phyloP scores from a whole-genome alignment of 352 stramenopile species.

The Phytophthora litchii region DNA sequence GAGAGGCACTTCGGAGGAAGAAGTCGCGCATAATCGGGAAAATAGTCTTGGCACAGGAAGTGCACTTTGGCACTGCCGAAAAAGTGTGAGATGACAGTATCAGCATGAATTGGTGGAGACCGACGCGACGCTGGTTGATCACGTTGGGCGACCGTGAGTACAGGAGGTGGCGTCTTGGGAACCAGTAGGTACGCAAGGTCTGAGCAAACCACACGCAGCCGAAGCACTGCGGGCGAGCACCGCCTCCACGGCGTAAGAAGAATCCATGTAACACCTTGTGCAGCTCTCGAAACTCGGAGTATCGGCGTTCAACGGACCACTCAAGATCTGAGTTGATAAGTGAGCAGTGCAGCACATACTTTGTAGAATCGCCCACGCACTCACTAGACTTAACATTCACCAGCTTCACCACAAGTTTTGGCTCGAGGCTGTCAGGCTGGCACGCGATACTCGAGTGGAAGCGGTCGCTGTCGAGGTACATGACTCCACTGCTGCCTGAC shows the following conservation, averaged over 20 bases:
- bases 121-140: conserved; percentile 51
- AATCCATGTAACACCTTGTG: conserved; percentile 57
- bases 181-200: conserved; percentile 61
- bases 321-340: conserved; percentile 45
- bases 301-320: conserved; percentile 72
- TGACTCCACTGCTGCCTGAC: neutral
- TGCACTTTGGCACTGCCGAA: conserved; percentile 75
- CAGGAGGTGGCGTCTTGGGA: conserved; percentile 68
- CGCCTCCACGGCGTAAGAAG: conserved; percentile 38
- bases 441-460: conserved; percentile 67
- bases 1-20: conserved; percentile 40
- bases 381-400: conserved; percentile 25
- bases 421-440: conserved; percentile 43
- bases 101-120: conserved; percentile 60
- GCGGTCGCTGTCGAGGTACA: conserved; percentile 41
- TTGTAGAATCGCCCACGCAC: conserved; percentile 22
- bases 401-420: conserved; percentile 61
- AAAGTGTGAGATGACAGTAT: conserved; percentile 76
- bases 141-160: conserved; percentile 47
- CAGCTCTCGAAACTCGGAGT: conserved; percentile 73
- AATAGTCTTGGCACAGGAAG: conserved; percentile 55
- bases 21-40: conserved; percentile 75
- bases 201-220: conserved; percentile 76
- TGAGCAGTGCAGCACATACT: conserved; percentile 53
- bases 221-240: conserved; percentile 63